Conservation (phyloP, 2,329 filamentous ascomycete species). For the Thielaviopsis populi region DNA sequence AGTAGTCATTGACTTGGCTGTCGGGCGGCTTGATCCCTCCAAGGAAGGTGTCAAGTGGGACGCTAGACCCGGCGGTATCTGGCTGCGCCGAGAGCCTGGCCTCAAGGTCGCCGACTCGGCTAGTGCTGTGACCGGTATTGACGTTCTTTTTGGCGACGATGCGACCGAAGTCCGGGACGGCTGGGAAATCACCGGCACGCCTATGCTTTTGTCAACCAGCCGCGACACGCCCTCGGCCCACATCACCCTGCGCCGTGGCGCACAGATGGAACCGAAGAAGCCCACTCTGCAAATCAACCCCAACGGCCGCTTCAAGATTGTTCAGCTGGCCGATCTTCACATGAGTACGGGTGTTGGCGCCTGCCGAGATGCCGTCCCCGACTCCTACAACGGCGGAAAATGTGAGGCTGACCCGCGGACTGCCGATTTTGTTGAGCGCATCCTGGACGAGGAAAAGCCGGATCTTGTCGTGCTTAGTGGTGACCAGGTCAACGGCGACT, state of each 20-base stretch:
- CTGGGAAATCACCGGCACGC: slow-evolving; percentile 65
- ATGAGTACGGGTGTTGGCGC: slow-evolving; percentile 74
- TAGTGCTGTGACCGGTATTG: slow-evolving; percentile 61
- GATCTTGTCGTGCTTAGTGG: slow-evolving; percentile 84
- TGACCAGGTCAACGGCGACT: slow-evolving; percentile 91
- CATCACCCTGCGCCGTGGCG: slow-evolving; percentile 62
- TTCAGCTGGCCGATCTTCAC: slow-evolving; percentile 91
- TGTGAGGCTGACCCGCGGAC: slow-evolving; percentile 90
- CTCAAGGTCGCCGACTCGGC: slow-evolving; percentile 60
- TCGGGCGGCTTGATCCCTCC: slow-evolving; percentile 57
- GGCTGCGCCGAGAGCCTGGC: slow-evolving; percentile 62
- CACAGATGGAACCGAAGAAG: slow-evolving; percentile 32
- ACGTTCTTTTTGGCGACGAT: slow-evolving; percentile 79
- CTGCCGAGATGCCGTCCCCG: slow-evolving; percentile 76
- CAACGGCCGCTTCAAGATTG: slow-evolving; percentile 90
- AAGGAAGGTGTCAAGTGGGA: slow-evolving; percentile 50
- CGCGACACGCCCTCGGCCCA: slow-evolving; percentile 52
- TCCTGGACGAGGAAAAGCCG: slow-evolving; percentile 85
- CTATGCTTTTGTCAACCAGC: slow-evolving; percentile 53
- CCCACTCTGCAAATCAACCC: slow-evolving; percentile 65
- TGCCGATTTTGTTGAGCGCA: slow-evolving; percentile 67
- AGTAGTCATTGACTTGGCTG: slow-evolving; percentile 64
- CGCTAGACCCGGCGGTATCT: slow-evolving; percentile 57
- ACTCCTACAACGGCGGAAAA: slow-evolving; percentile 52
- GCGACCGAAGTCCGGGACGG: slow-evolving; percentile 77